Percentiles rank a stretch among this genome's conserved stretches.
These are phyloP conservation scores for Herpetomonas samuelpessoai DNA, from an alignment of 208 protist genomes.

Conservation along the genomic window DNA sequence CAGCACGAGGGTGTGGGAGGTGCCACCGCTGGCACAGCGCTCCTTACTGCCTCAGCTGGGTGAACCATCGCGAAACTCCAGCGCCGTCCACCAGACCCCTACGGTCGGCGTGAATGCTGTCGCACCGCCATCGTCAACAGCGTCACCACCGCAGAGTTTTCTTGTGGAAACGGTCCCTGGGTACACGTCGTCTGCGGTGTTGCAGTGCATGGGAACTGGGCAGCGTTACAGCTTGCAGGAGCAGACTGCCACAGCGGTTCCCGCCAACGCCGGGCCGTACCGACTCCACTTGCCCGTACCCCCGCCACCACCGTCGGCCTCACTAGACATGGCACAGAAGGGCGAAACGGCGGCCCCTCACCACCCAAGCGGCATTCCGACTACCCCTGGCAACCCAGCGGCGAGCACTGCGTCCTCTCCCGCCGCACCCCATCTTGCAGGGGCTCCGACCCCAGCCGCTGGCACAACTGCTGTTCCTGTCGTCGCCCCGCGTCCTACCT, in stretches of 20 bases:
- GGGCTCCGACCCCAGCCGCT: neutral
- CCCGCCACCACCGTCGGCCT: neutral
- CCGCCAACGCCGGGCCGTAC: slow-evolving; percentile 45
- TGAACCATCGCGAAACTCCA: too few species aligned
- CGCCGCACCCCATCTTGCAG: too few species aligned
- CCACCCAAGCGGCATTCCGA: too few species aligned
- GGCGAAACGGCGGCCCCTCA: too few species aligned
- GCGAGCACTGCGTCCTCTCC: too few species aligned
- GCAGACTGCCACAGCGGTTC: slow-evolving; percentile 35
- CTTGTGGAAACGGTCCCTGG: slow-evolving; percentile 44
- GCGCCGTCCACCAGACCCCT: too few species aligned
- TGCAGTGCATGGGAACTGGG: slow-evolving; percentile 54
- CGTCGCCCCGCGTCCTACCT: neutral
- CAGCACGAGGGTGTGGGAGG: neutral
- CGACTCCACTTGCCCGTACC: slow-evolving; percentile 49
- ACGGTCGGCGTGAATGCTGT: too few species aligned
- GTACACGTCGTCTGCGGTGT: slow-evolving; percentile 20
- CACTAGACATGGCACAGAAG: too few species aligned
- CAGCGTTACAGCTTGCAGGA: slow-evolving; percentile 38
- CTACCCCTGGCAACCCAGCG: too few species aligned
- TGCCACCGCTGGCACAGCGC: neutral
- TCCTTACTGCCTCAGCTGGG: neutral
- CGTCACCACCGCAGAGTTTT: slow-evolving; percentile 22
- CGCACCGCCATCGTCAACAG: too few species aligned
- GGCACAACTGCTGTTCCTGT: neutral